These are phyloP conservation scores for Aureobasidium mangrovei DNA, from an alignment of 2,329 filamentous ascomycete genomes.

Conservation along the genomic window DNA sequence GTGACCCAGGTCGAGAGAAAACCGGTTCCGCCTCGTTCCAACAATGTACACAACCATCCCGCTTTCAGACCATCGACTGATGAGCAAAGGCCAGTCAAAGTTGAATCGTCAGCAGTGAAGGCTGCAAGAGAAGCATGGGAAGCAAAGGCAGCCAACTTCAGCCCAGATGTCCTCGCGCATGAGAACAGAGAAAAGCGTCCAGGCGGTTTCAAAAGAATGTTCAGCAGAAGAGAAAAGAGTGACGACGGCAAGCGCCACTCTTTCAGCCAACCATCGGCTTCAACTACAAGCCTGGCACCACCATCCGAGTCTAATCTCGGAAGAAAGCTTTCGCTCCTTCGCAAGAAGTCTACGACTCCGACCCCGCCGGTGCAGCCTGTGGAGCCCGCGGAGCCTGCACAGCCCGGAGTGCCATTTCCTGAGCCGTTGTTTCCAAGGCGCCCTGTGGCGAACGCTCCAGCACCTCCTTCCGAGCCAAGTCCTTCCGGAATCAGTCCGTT, in stretches of 20 bases:
- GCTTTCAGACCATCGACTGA: conserved; percentile 26
- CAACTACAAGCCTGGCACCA: conserved; percentile 12
- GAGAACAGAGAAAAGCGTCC: conserved; percentile 39
- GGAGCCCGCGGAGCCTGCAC: conserved; percentile 17
- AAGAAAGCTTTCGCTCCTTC: conserved; percentile 34
- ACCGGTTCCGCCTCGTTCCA: conserved; percentile 20
- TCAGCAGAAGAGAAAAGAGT: conserved; percentile 51
- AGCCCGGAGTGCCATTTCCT: conserved; percentile 5
- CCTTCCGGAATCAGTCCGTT: neutral
- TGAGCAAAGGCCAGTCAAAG: conserved; percentile 17
- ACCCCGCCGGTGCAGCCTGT: neutral
- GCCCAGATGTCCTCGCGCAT: conserved; percentile 26
- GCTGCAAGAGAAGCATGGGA: conserved; percentile 26
- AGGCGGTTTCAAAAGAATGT: conserved; percentile 54
- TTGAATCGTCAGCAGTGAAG: conserved; percentile 20
- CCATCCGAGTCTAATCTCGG: conserved; percentile 26
- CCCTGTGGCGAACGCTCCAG: neutral
- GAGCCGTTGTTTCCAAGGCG: conserved; percentile 5
- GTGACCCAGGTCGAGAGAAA: conserved; percentile 24
- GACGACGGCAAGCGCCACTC: conserved; percentile 5
- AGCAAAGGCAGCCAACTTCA: conserved; percentile 19
- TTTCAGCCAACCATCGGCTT: neutral
- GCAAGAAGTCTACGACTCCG: conserved; percentile 26
- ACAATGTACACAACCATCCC: conserved; percentile 32
- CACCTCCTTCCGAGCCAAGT: neutral